Base-by-base conservation (phyloP, 441 rosid genomes). In the Dalechampia spathulata region DNA sequence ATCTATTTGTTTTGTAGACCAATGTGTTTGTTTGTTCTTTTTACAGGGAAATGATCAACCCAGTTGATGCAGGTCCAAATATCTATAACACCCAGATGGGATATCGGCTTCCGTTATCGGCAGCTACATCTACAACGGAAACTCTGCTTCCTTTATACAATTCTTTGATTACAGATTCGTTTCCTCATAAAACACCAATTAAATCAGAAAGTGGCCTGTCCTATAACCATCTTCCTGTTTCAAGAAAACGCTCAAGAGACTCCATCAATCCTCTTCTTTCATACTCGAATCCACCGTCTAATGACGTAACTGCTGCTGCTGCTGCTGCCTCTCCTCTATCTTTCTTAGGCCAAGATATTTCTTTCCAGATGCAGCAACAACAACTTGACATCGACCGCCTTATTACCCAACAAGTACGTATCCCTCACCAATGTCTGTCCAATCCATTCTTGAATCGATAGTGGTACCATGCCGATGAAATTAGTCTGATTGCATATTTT, bases 191-290 rank as follows among this genome's bases (percentile, higher is more conserved):
- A 49, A 60, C 71, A 4, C 69, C 71, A 10, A 67, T 87, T 41
- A 83, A 87, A 27, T 76, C 88, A 10, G 88, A 81, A 21, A 87
- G 93, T 48, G 81, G 77, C 21, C 52, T 85, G 15, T 74, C 90
- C 22, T 71, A 78, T 67, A 70, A 64, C 58, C 74, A 30, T 8
- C 74, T 27, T 7, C 63, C 65, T 11, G 55, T 53, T 0, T 52
- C 81, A 4, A 77, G 94, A 58, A 88, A 88, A 69, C 87, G 96
- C 26, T 42, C 82, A 5, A 79, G 93, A 69, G 90, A 84, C 3
- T 30, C 67, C 43, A 22, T 67, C 28, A 69, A 47, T 25, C 75
- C 72, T 6, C 65, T 56, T 25, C 62, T 72, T 21, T 38, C 69
- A 0, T 70, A 71, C 28, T 72, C 68, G 21, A 40, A 45, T 50